Evolutionary conservation across 1,284 basidiomycete genomes (phyloP), one percentile per base, ranked within the genome.

Genomic region (Tausonia pullulans): DNA sequence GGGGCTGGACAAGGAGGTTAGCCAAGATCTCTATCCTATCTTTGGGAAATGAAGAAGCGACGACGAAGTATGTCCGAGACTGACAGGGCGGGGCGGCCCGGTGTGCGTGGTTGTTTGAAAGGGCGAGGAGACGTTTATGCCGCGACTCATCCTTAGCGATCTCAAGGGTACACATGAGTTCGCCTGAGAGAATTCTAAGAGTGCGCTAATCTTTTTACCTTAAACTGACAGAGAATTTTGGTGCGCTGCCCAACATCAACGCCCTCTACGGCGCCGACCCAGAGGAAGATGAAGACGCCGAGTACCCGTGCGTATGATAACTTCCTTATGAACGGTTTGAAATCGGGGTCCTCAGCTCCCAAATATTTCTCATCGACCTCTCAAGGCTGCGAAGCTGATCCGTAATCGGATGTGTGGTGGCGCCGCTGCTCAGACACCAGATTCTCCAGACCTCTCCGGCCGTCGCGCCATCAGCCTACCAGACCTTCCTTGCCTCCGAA

Each of bases 241-340:
- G 63, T 13, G 63, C 63, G 10, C 59, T 65, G 4, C 59, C 63
- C 9, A 65, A 65, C 43, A 65, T 65, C 63, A 65, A 65, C 39
- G 63, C 63, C n/a, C 63, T 65, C 41, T 65, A 63, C 46, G 59
- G 60, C 43, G 58, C 60, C 7, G 63, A 64, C 11, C 27, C 59
- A 13, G 68, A 67, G 10, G 68, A 69, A 16, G 69, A 69, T 11
- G 71, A 71, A 58, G 73, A 76, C 55, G 58, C 49, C 9, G 46
- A 54, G 39, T 49, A 55, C 14, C 45, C 53, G 58, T 45, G n/a
- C 40, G 60, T 54, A 5, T 46, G 44, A 9, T 3, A n/a, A 3
- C 57, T 58, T 27, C 27, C 27, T 27, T 27, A 27, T 27, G 27
- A 27, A 27, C 27, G 27, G 27, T 27, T 27, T 27, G 27, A 27